Evolutionary conservation across 306 rosid species (phyloP).

Genomic region (Ochetophila trinervis): DNA sequence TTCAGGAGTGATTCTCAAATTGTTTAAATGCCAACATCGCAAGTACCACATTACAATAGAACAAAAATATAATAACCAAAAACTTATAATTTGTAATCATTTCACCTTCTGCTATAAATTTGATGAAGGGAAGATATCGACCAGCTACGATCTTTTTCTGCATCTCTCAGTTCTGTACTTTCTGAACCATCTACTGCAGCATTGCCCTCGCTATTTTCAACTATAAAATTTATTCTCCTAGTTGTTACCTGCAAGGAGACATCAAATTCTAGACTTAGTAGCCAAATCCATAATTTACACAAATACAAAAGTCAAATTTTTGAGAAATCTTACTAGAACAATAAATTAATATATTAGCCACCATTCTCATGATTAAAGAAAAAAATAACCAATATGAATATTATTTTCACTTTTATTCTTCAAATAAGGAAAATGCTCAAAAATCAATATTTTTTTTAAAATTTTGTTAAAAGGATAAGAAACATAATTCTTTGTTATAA

Average conservation of each 20-base stretch:
- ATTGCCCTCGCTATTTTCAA: conserved; percentile 55
- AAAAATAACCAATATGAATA: neutral
- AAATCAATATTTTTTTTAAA: neutral
- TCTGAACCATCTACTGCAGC: conserved; percentile 38
- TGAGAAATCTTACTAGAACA: conserved; percentile 4
- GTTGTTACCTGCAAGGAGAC: conserved; percentile 67
- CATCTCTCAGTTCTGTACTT: conserved; percentile 36
- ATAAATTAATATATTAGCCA: neutral
- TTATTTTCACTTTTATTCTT: neutral
- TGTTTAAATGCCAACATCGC: neutral
- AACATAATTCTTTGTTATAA: no score
- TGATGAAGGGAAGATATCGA: conserved; percentile 84
- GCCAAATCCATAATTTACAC: conserved; percentile 20
- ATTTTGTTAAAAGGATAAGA: no score
- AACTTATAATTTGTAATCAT: conserved; percentile 17
- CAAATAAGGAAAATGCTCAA: neutral
- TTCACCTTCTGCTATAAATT: conserved; percentile 90
- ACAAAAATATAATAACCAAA: neutral
- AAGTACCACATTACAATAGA: neutral
- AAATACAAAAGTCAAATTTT: conserved; percentile 21
- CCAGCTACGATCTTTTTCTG: conserved; percentile 88
- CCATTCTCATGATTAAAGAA: neutral
- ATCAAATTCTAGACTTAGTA: conserved; percentile 24
- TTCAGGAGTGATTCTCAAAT: neutral
- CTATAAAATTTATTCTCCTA: conserved; percentile 86